Evolutionary conservation across 176 grass and related monocot species (phyloP).

Genomic region (Olyra latifolia): DNA sequence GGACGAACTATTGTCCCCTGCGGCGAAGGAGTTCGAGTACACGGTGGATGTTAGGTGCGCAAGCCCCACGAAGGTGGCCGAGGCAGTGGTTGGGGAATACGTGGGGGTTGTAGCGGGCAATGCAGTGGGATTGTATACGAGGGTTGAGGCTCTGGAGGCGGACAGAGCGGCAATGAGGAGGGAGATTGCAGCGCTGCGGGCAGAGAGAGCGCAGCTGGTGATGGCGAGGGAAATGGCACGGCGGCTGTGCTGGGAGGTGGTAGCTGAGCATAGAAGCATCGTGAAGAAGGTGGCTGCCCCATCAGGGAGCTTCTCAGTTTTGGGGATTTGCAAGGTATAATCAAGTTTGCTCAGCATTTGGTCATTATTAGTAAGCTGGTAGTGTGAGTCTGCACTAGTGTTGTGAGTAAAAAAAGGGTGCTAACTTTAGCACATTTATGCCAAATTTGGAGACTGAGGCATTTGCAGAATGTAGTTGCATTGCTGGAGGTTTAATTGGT

Average conservation of each 20-base stretch:
- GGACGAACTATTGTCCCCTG: background rate
- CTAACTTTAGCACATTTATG: background rate
- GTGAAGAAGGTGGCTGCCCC: constrained; percentile 38
- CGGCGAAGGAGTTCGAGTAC: constrained; percentile 56
- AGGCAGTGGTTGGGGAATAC: constrained; percentile 38
- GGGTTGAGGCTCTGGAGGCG: constrained; percentile 70
- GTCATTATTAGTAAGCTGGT: background rate
- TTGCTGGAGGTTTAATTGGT: background rate
- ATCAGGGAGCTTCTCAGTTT: constrained; percentile 42
- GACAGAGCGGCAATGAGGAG: constrained; percentile 55
- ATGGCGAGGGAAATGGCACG: constrained; percentile 69
- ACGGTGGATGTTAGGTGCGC: constrained; percentile 48
- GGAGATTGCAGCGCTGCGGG: constrained; percentile 57
- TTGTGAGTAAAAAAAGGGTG: background rate
- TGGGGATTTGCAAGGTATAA: constrained; percentile 73
- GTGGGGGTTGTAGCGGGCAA: constrained; percentile 9
- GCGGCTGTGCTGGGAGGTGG: constrained; percentile 59
- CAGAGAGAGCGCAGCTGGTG: constrained; percentile 69
- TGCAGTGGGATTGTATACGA: constrained; percentile 45
- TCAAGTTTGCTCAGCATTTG: background rate
- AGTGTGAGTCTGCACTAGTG: background rate
- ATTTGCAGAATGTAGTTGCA: constrained; percentile 18
- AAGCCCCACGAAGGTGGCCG: constrained; percentile 37
- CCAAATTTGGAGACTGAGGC: background rate
- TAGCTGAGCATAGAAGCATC: constrained; percentile 40